Conservation (phyloP, 1,284 basidiomycete genomes). For the Ceratobasidium sp. region DNA sequence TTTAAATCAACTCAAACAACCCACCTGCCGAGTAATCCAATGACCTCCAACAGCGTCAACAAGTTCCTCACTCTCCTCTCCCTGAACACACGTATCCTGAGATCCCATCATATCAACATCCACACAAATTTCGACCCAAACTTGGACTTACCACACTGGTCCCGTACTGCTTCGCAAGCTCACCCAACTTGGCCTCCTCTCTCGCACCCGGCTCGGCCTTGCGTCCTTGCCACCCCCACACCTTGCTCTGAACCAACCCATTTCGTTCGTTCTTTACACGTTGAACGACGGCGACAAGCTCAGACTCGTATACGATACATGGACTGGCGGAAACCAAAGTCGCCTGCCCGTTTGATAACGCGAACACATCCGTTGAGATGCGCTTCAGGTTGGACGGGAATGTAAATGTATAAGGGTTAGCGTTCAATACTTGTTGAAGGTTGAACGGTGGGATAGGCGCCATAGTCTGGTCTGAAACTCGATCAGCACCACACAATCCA, state of each 20-base stretch:
- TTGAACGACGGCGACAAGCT: constrained; percentile 76
- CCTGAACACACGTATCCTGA: constrained; percentile 70
- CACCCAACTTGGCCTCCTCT: constrained; percentile 75
- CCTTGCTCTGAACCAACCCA: constrained; percentile 74
- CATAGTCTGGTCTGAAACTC: constrained; percentile 61
- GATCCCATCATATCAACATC: constrained; percentile 7
- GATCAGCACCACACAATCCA: neutral
- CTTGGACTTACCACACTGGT: constrained; percentile 67
- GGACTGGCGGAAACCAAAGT: constrained; percentile 62
- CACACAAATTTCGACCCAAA: constrained; percentile 17
- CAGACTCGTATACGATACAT: constrained; percentile 78
- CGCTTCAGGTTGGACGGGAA: constrained; percentile 61
- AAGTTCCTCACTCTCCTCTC: constrained; percentile 72
- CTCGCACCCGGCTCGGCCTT: constrained; percentile 66
- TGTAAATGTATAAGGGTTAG: constrained; percentile 52
- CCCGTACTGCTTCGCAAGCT: constrained; percentile 78
- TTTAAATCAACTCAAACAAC: constrained; percentile 40
- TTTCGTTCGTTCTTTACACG: constrained; percentile 73
- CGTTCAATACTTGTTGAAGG: constrained; percentile 61
- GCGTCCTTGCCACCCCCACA: constrained; percentile 82
- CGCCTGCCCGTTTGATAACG: constrained; percentile 67
- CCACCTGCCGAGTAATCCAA: constrained; percentile 76
- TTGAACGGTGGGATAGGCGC: constrained; percentile 67
- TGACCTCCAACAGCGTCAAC: constrained; percentile 75
- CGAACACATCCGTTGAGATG: constrained; percentile 78